Evolutionary conservation across 768 basidiomycete species (phyloP).

Genomic region (Phaeotremella fagi): DNA sequence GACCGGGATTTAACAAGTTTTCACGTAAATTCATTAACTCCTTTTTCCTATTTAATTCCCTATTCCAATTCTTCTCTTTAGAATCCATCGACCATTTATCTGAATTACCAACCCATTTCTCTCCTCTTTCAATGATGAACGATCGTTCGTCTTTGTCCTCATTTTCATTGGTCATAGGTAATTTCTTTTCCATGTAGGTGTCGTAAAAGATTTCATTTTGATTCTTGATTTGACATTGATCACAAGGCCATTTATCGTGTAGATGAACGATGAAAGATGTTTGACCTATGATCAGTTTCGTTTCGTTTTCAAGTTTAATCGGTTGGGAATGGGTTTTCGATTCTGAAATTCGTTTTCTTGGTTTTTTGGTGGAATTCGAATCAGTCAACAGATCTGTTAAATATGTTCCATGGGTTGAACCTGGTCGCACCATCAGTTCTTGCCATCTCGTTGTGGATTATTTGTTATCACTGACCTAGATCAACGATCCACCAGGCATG

Average conservation of each 20-base stretch:
- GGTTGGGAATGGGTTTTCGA: slow-evolving; percentile 35
- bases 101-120: not conserved
- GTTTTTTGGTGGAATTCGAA: not conserved
- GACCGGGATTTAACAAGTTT: slow-evolving; percentile 10
- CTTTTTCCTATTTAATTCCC: slow-evolving; percentile 26
- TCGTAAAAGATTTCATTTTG: slow-evolving; percentile 33
- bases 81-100: slow-evolving; percentile 17
- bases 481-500: slow-evolving; percentile 44
- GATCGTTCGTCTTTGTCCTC: not conserved
- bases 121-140: not conserved
- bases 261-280: slow-evolving; percentile 39
- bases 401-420: slow-evolving; percentile 46
- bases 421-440: slow-evolving; percentile 5
- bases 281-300: slow-evolving; percentile 25
- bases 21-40: slow-evolving; percentile 33
- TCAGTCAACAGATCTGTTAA: not conserved
- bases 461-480: slow-evolving; percentile 27
- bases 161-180: not conserved
- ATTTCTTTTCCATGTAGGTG: too few relatives aligned
- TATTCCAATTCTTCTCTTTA: slow-evolving; percentile 24
- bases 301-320: slow-evolving; percentile 19
- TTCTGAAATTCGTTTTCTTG: slow-evolving; percentile 25
- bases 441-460: not conserved
- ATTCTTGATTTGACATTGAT: slow-evolving; percentile 25
- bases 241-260: slow-evolving; percentile 44